Evolutionary conservation across 164 flowering plant species (phyloP), one percentile per base, ranked within the genome.

Genomic region (Macadamia integrifolia): DNA sequence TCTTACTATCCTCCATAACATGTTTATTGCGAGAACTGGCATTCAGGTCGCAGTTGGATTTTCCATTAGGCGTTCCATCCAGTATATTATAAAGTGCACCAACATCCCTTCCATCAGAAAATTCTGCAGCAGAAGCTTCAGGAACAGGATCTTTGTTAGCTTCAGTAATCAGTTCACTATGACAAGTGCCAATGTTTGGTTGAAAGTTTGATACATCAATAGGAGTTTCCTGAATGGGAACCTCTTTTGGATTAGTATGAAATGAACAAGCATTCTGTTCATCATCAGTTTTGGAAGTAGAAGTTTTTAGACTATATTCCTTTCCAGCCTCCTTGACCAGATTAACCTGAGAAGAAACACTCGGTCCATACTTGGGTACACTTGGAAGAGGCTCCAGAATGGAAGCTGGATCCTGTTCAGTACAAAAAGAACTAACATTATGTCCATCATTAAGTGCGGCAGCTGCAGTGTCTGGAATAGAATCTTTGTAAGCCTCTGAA

Each of bases 241-340:
- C 23, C 6, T 18, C 2, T 0, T 6, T 49, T 2, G n/a, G 55
- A 49, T 18, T 72, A 58, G 30, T 32, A 52, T 55, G 35, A 48
- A 43, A 6, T 66, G 74, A 66, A 43, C 44, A 65, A 64, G 52
- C 66, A 61, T 18, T 14, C 17, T 50, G 56, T 62, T 60, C 69
- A 55, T 43, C 40, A 60, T 57, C 29, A 58, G 42, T 62, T 13
- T 44, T 67, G 11, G 46, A 18, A 64, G 32, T 15, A 55, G 82
- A 71, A 63, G 78, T 59, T 62, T 77, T 84, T 18, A 68, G 65
- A 52, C 71, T 76, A 31, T 83, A 73, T 74, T 59, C 81, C 67
- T 76, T 84, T 23, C 81, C 14, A 53, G 57, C 18, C 17, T 53
- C 77, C 44, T 61, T 12, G 14, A 60, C 76, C 31, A 56, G 46